Evolutionary conservation across 257 asterid species (phyloP).

Genomic region (Gentiana straminea): DNA sequence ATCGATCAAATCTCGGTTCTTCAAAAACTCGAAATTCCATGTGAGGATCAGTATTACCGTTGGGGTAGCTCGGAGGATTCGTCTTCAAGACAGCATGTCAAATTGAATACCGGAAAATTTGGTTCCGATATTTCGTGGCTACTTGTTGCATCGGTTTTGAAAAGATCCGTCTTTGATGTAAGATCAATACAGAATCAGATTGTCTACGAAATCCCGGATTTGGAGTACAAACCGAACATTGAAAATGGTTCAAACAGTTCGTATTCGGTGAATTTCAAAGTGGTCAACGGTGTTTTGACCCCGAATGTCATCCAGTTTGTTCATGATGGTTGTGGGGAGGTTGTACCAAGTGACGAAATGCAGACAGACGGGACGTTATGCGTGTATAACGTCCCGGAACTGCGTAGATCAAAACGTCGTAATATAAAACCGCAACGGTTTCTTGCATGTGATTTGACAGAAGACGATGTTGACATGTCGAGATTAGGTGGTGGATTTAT

Average conservation of each 20-base stretch:
- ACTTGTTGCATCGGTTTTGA: slow-evolving; percentile 47
- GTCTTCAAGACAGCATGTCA: slow-evolving; percentile 40
- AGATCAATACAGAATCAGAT: slow-evolving; percentile 47
- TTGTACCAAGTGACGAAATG: slow-evolving; percentile 10
- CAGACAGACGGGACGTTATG: slow-evolving; percentile 26
- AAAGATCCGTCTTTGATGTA: slow-evolving; percentile 46
- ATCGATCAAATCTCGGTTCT: slow-evolving; percentile 49
- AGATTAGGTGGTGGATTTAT: slow-evolving; percentile 64
- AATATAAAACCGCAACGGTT: slow-evolving; percentile 68
- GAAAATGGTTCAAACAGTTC: slow-evolving; percentile 13
- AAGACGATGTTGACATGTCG: slow-evolving; percentile 57
- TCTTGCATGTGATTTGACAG: slow-evolving; percentile 51
- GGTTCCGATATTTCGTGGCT: slow-evolving; percentile 75
- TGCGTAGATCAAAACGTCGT: slow-evolving; percentile 79
- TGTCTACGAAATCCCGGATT: slow-evolving; percentile 51
- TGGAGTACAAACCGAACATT: slow-evolving; percentile 15
- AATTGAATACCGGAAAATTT: slow-evolving; percentile 46
- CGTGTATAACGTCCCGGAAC: slow-evolving; percentile 19
- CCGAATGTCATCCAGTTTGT: slow-evolving; percentile 28
- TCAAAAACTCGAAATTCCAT: slow-evolving; percentile 63
- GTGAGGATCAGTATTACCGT: slow-evolving; percentile 50
- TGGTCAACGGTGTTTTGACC: slow-evolving; percentile 41
- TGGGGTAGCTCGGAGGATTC: slow-evolving; percentile 80
- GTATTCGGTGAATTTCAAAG: slow-evolving; percentile 45
- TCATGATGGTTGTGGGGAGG: slow-evolving; percentile 20